Base-by-base conservation (phyloP, 345 rosid genomes). In the Moringa oleifera region DNA sequence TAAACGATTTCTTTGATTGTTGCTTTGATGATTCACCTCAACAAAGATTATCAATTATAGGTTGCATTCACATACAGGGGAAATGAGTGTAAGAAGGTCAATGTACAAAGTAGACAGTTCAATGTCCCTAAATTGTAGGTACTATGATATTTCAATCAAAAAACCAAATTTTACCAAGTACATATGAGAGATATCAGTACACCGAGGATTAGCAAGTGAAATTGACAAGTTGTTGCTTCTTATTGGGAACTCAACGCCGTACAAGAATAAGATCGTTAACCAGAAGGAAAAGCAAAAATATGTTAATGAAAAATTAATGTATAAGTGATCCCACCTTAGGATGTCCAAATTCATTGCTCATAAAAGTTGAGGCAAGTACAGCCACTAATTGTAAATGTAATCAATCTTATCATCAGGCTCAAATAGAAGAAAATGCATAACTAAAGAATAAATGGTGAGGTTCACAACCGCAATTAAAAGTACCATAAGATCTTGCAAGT, bases 301-400 rank as follows among this genome's bases (percentile, higher is more conserved):
- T 37, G 21, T 58, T 70, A 21, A 20, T 13, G 19, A 56, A 47
- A 46, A 60, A 64, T 46, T 51, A 23, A 21, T 70, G 53, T 9
- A 41, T 50, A 51, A 55, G 51, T 33, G 72, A 67, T 52, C 76
- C 55, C 69, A 90, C 98, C 83, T 78, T 74, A 25, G 98, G 95
- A 80, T 93, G 98, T 70, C 92, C 98, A 79, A 93, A 93, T 80
- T 93, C 98, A 60, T 93, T 90, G 65, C 98, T 97, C 90, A 90
- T 90, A 79, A 93, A n/a, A 93, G 72, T 83, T 93, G 68, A 93
- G 97, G 82, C 84, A 93, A 69, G 92, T 94, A 71, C 23, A 76
- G 55, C 94, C 98, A 60, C 97, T 81, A 36, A 88, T 72, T 25
- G 98, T 73, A 69, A 85, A 93, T 50, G 96, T 86, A 57, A 93